Base-by-base conservation (phyloP, 805 yeast genomes). In the Osmozyma mogii region DNA sequence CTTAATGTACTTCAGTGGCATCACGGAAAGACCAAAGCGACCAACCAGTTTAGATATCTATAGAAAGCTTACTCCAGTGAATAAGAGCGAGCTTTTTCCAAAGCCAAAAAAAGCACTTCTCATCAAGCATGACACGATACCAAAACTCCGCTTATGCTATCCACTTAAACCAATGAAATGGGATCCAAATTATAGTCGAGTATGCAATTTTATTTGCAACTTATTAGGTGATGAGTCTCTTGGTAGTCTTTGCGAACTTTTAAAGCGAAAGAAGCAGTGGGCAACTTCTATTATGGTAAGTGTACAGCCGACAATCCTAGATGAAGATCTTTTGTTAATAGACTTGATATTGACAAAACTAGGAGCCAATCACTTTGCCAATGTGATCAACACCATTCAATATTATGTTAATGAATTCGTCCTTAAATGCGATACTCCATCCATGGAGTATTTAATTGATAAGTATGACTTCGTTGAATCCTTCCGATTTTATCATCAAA, bases 211-310 rank as follows among this genome's bases (percentile, higher is more conserved):
- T 3, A 75, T 84, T 78, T 64, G 74, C 31, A 69, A 70, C 27
- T 30, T 79, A 0, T 52, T 78, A 28, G 89, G 89, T 1, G 77
- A 75, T 47, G 89, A 81, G 51, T 52, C 74, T 4, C 32, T 40
- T 2, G 68, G 67, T 0, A 70, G 84, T 0, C 44, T 80, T 5
- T 66, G 68, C 36, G 49, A 61, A 4, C 44, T 41, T 11, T 50
- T 76, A 7, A 54, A 53, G 13, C 28, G 36, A 4, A 18, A 31
- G 6, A 45, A 40, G 22, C 65, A 54, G 13, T 61, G 51, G 34
- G 59, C 61, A 9, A 49, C 60, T 1, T 46, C 54, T 0, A 51
- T 73, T 3, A 43, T 47, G 23, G 72, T 78, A 0, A 72, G 53
- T 34, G 44, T 54, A 1, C 68, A 72, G 13, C 37, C 44, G 2